These are phyloP conservation scores for Penicillium dipodomyicola DNA, from an alignment of 495 filamentous ascomycete genomes.

Conservation along the genomic window DNA sequence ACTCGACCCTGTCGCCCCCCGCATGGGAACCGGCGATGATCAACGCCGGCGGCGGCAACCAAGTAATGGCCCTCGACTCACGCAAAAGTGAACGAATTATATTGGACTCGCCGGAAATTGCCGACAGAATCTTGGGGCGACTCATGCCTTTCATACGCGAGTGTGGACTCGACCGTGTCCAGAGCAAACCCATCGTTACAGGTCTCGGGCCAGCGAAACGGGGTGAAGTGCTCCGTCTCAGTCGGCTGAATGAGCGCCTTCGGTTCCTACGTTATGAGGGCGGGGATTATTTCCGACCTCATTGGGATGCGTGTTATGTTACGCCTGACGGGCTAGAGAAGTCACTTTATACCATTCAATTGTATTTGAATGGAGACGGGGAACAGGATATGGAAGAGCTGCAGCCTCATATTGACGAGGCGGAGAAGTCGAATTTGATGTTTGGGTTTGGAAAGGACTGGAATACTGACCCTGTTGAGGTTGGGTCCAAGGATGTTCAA, in stretches of 20 bases:
- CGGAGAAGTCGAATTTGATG: slow-evolving; percentile 15
- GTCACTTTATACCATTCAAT: slow-evolving; percentile 74
- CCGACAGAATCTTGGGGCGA: slow-evolving; percentile 60
- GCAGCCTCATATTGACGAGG: slow-evolving; percentile 22
- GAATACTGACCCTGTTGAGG: slow-evolving; percentile 14
- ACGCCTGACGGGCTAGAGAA: slow-evolving; percentile 56
- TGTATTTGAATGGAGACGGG: slow-evolving; percentile 73
- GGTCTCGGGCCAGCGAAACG: slow-evolving; percentile 45
- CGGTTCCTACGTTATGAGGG: slow-evolving; percentile 75
- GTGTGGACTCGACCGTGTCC: slow-evolving; percentile 33
- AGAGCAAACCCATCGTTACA: slow-evolving; percentile 43
- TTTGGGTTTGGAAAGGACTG: slow-evolving; percentile 16
- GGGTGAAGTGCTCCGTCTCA: slow-evolving; percentile 53
- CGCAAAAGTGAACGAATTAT: slow-evolving; percentile 76
- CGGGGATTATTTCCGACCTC: slow-evolving; percentile 76
- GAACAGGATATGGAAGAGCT: slow-evolving; percentile 42
- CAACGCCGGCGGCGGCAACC: slow-evolving; percentile 61
- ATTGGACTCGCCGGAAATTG: slow-evolving; percentile 62
- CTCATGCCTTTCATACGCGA: slow-evolving; percentile 48
- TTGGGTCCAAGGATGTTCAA: background rate
- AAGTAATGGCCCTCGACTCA: slow-evolving; percentile 53
- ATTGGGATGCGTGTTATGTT: slow-evolving; percentile 69
- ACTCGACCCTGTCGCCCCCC: slow-evolving; percentile 13
- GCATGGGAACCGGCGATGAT: slow-evolving; percentile 48
- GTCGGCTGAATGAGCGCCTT: slow-evolving; percentile 71